Conservation (phyloP, 169 alveolate genomes). For the Eimeria praecox region DNA sequence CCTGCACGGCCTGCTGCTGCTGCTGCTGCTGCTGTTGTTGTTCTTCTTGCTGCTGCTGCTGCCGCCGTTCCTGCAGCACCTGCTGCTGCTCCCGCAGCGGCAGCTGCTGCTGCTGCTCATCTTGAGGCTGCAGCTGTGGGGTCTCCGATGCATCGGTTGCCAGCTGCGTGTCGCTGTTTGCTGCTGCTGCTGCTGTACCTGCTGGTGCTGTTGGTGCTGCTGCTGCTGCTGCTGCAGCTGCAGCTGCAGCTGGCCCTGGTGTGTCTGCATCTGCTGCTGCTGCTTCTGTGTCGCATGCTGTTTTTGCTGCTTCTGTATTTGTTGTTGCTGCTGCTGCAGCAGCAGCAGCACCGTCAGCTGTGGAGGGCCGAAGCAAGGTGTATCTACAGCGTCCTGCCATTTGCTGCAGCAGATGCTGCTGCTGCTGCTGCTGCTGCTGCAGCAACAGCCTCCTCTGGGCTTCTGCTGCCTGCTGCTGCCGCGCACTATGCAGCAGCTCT, state of each 20-base stretch:
- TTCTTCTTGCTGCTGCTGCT: not conserved
- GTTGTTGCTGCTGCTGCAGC: not conserved
- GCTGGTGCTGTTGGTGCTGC: not conserved
- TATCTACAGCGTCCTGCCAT: not conserved
- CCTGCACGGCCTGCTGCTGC: not conserved
- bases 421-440: constrained; percentile 39
- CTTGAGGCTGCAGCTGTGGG: not conserved
- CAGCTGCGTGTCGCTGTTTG: not conserved
- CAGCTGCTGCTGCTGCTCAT: not conserved
- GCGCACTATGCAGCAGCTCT: constrained; percentile 8
- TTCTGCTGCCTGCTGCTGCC: constrained; percentile 45
- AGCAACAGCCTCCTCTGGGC: constrained; percentile 20
- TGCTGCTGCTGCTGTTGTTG: not conserved
- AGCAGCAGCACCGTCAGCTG: not conserved
- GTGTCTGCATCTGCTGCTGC: not conserved
- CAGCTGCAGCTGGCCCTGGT: not conserved
- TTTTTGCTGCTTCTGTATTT: not conserved
- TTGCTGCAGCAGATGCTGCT: constrained; percentile 13
- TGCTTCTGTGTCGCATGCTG: not conserved
- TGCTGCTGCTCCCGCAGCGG: not conserved
- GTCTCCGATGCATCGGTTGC: not conserved
- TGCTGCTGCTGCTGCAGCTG: not conserved
- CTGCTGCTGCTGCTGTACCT: not conserved
- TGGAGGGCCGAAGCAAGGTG: not conserved
- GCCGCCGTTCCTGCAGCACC: not conserved